Base-by-base conservation (phyloP, 106 monocot species). In the Dendrobium huoshanense region DNA sequence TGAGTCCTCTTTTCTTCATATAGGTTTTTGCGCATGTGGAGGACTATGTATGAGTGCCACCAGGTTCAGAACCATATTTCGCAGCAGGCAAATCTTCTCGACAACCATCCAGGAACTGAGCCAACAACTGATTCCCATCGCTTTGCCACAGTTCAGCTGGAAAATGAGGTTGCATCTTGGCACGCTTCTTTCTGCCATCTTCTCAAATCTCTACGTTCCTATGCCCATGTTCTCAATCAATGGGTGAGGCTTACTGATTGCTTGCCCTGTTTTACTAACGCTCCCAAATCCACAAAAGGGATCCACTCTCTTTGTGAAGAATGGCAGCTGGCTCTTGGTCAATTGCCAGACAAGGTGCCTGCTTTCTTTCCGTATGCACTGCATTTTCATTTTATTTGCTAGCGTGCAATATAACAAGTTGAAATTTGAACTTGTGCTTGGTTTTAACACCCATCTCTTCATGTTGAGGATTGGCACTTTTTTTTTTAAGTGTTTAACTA, bases 11-110 rank as follows among this genome's bases (percentile, higher is more conserved):
- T 41, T 75, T 49, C 9, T 27, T 65, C 22, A 55, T 81, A 48
- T 9, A 97, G 96, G 72, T 83, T 97, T 29, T 77, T 79, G 79
- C 77, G 92, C 54, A 94, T 97, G 96, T 97, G 96, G 96, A 90
- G 94, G 82, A 87, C 81, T 54, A 94, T 97, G 94, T 84, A 88
- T 48, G 92, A 97, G 73, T 94, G 96, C 83, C 96, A 97, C 79
- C 92, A 90, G 77, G 89, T 86, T 61, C 96, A 97, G 79, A 92
- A 87, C 78, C 94, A 94, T 51, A 85, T 94, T 77, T 83, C 96
- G 42, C 96, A 90, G 61, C 91, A 91, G 83, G 84, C 82, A 25
- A 87, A 79, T 74, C 94, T 92, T 85, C 68, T 94, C 4, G 87
- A 92, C 65, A 86, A 78, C 47, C 81, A 73, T 75, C 83, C 82